Evolutionary conservation across 495 filamentous ascomycete genomes (phyloP).

Genomic region (Pyrenula massariospora): DNA sequence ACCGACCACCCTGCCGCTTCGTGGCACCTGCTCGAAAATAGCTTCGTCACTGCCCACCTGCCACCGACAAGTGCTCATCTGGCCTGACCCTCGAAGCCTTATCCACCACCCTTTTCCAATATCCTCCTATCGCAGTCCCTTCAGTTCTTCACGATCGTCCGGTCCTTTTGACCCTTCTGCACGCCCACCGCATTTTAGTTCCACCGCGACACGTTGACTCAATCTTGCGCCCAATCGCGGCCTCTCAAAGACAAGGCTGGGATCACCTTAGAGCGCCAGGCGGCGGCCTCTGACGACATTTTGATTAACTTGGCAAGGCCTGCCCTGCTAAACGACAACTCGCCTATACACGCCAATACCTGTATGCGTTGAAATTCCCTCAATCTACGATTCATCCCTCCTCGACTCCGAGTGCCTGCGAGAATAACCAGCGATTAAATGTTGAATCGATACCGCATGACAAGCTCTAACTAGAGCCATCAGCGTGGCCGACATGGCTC

Average conservation of each 20-base stretch:
- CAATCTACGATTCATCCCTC: not conserved
- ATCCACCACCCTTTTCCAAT: not conserved
- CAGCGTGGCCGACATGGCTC: not conserved
- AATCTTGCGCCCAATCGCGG: not conserved
- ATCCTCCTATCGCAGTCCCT: not conserved
- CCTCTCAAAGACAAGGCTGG: not conserved
- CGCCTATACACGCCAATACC: not conserved
- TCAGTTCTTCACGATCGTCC: too few species aligned
- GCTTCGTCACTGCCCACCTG: not conserved
- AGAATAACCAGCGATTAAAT: not conserved
- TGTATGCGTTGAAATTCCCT: not conserved
- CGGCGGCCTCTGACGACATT: not conserved
- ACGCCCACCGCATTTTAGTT: not conserved
- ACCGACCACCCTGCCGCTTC: not conserved
- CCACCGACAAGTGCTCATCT: not conserved
- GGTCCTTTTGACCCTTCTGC: not conserved
- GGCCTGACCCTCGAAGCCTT: not conserved
- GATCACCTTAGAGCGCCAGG: not conserved
- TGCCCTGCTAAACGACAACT: not conserved
- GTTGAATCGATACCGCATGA: not conserved
- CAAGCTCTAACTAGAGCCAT: not conserved
- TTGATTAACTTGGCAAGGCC: not conserved
- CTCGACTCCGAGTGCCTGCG: not conserved
- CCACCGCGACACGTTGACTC: not conserved
- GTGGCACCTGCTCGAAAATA: not conserved